Percentiles rank a stretch among this genome's conserved stretches.
Conservation (phyloP, 495 filamentous ascomycete genomes). For the Stereocaulon alpinum region DNA sequence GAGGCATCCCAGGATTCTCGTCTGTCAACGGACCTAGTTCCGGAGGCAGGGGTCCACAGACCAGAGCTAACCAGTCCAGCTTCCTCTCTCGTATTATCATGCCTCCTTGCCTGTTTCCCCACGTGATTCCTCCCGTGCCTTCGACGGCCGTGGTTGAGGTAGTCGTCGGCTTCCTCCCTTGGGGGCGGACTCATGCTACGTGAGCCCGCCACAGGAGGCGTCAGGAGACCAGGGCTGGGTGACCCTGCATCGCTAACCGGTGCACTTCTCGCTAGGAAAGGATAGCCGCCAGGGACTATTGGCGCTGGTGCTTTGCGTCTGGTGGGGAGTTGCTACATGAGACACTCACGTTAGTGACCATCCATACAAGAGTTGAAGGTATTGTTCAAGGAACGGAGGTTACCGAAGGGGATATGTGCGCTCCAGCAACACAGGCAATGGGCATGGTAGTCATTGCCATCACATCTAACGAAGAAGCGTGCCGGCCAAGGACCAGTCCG, state of each 20-base stretch:
- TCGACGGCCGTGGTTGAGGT: conserved; percentile 1
- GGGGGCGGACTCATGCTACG: conserved; percentile 17
- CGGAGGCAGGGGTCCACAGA: background rate
- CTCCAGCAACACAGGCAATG: too few relatives aligned
- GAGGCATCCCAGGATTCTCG: background rate
- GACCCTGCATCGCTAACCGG: conserved; percentile 15
- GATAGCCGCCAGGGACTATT: background rate
- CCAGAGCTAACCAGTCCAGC: background rate
- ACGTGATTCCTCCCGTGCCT: conserved; percentile 2
- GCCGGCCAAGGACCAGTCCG: too few relatives aligned
- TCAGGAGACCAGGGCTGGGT: conserved; percentile 13
- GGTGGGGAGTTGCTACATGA: too few relatives aligned
- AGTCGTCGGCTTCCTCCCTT: conserved; percentile 16
- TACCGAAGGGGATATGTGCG: too few relatives aligned
- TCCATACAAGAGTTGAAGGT: too few relatives aligned
- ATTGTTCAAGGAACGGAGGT: too few relatives aligned
- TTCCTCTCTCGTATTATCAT: conserved; percentile 2
- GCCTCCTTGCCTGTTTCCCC: background rate
- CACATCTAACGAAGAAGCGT: too few relatives aligned
- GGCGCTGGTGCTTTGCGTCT: conserved; percentile 1
- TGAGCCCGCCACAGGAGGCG: conserved; percentile 12
- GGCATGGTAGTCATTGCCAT: too few relatives aligned
- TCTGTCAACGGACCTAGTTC: background rate
- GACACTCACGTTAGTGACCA: too few relatives aligned
- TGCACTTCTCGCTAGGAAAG: conserved; percentile 8